phyloP scores from a whole-genome alignment of 306 rosid genomes.

The peach (Prunus persica) region DNA sequence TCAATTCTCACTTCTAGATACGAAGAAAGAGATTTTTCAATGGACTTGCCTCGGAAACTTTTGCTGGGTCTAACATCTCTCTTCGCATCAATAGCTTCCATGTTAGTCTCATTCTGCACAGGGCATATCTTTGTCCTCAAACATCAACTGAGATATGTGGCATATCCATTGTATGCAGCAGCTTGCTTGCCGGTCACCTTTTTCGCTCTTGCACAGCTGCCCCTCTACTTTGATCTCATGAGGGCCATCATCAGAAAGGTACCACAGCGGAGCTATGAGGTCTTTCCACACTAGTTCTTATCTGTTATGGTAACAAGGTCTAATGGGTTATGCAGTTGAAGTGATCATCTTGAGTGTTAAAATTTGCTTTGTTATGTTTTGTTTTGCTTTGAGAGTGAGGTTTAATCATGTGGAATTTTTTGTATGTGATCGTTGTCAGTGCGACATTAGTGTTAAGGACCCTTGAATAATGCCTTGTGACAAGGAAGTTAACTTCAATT shows the following conservation, averaged over 20 bases:
- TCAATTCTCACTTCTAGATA: slow-evolving; percentile 46
- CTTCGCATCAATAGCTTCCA: slow-evolving; percentile 45
- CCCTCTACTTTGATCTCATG: slow-evolving; percentile 47
- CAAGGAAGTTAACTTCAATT: too few relatives aligned
- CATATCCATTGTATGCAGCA: slow-evolving; percentile 42
- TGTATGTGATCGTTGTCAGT: neutral
- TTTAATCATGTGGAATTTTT: neutral
- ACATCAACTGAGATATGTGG: slow-evolving; percentile 17
- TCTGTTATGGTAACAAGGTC: neutral
- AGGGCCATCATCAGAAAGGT: slow-evolving; percentile 38
- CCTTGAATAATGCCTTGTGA: too few relatives aligned
- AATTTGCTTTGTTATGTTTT: neutral
- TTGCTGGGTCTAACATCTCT: slow-evolving; percentile 39
- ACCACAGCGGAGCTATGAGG: slow-evolving; percentile 38
- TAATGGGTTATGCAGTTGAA: neutral
- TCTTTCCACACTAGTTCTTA: slow-evolving; percentile 7
- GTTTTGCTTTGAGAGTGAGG: neutral
- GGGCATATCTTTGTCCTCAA: slow-evolving; percentile 39
- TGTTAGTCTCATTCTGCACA: slow-evolving; percentile 44
- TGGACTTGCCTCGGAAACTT: slow-evolving; percentile 36
- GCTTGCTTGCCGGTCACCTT: slow-evolving; percentile 40
- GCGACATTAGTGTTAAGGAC: neutral
- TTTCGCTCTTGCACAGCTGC: slow-evolving; percentile 44
- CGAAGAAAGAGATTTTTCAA: slow-evolving; percentile 38
- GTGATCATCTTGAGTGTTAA: neutral